phyloP scores from a whole-genome alignment of 1,284 basidiomycete species.

The Pascua sp. region DNA sequence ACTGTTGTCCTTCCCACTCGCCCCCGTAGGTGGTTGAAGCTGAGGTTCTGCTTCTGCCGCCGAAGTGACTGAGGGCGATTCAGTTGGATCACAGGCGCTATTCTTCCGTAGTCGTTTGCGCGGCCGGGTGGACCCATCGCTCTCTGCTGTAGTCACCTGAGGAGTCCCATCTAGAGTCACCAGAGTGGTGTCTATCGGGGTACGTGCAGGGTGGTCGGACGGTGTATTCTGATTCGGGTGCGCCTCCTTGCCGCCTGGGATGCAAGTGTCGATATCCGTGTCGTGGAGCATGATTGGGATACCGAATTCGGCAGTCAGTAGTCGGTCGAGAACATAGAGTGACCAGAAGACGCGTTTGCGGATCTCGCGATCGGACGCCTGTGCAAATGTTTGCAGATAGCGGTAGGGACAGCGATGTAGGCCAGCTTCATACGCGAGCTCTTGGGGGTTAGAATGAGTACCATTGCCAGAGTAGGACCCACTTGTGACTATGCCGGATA shows the following conservation, averaged over 20 bases:
- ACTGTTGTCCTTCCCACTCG: no score
- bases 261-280: constrained; percentile 28
- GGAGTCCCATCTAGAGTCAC: no score
- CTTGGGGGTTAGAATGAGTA: constrained; percentile 4
- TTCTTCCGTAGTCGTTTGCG: no score
- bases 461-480: background rate
- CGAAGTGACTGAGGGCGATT: no score
- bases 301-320: constrained; percentile 27
- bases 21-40: no score
- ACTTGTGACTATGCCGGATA: constrained; percentile 22
- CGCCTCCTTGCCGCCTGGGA: constrained; percentile 18
- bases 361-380: constrained; percentile 15
- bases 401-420: constrained; percentile 28
- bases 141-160: no score
- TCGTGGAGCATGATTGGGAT: constrained; percentile 27
- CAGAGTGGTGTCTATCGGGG: background rate
- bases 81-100: no score
- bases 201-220: constrained; percentile 8
- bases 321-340: constrained; percentile 23
- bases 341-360: constrained; percentile 31
- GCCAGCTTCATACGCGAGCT: constrained; percentile 26
- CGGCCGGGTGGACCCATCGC: no score
- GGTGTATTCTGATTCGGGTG: background rate
- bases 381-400: constrained; percentile 13
- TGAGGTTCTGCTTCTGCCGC: no score